Evolutionary conservation across 441 rosid species (phyloP), one percentile per base, ranked within the genome.

Genomic region (Brassica hybrid): DNA sequence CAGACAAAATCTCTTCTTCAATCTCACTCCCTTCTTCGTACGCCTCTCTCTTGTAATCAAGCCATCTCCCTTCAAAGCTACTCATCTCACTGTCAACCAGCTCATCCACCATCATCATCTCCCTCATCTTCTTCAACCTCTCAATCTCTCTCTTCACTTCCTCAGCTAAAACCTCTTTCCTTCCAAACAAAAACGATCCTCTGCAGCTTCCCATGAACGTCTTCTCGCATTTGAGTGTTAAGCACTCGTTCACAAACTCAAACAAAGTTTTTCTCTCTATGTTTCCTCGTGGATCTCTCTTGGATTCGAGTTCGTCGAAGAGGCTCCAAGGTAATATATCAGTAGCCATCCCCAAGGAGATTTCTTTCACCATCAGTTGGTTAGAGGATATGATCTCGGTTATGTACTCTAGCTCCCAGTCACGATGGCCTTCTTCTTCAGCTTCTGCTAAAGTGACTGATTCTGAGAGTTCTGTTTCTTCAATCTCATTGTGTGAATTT

Each of bases 61-160:
- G 70, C 98, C 98, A 95, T 62, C 67, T 93, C 54, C 97, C 98
- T 66, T 75, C 21, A 70, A 10, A 25, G 27, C 80, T 79, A 83
- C 86, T 89, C 99, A 93, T 95, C 79, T 95, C 94, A 68, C 60
- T 84, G 48, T 92, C 90, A 52, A 89, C 90, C 41, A 95, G 91
- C 72, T 91, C 97, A 83, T 93, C 98, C 82, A 88, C 89, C 89
- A 84, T 85, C 84, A 84, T 25, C 84, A 84, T 43, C 59, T 84
- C 92, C 61, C 90, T 88, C 83, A 82, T 86, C 78, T 84, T 78
- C 77, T 81, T 85, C 91, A 89, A 81, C 16, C 86, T 74, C 0
- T 43, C 62, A 6, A 88, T 82, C 76, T 85, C 93, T 80, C 71
- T 84, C 56, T 82, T 81, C 81, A 93, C 66, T 76, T 92, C 90